These are phyloP conservation scores for Lipomyces sp. DNA, from an alignment of 805 yeast genomes.

Conservation along the genomic window DNA sequence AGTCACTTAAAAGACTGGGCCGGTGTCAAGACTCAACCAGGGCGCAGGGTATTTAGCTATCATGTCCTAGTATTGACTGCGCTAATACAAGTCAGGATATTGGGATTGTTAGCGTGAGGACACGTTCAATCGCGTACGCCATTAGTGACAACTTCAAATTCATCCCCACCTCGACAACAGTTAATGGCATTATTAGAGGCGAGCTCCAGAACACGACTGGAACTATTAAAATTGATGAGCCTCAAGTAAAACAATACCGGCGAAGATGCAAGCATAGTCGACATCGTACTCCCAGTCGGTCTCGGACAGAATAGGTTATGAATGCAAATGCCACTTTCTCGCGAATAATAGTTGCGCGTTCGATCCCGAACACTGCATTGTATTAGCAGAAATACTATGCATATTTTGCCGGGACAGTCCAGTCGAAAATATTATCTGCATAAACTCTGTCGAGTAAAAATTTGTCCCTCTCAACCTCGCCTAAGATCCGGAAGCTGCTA, in stretches of 20 bases:
- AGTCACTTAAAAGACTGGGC: slow-evolving; percentile 24
- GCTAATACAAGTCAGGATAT: not conserved
- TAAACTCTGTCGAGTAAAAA: slow-evolving; percentile 22
- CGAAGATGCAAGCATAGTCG: slow-evolving; percentile 17
- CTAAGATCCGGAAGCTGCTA: slow-evolving; percentile 28
- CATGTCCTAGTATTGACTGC: not conserved
- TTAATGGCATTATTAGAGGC: slow-evolving; percentile 23
- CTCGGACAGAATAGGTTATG: not conserved
- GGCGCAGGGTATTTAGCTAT: not conserved
- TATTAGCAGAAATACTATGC: not conserved
- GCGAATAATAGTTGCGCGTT: no score
- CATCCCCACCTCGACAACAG: slow-evolving; percentile 11
- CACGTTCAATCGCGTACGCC: slow-evolving; percentile 28
- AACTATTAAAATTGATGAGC: slow-evolving; percentile 23
- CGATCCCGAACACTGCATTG: no score
- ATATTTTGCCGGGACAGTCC: slow-evolving; percentile 39
- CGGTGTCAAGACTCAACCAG: not conserved
- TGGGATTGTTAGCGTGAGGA: slow-evolving; percentile 21
- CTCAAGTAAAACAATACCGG: slow-evolving; percentile 21
- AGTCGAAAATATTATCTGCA: slow-evolving; percentile 24
- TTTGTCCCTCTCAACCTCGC: slow-evolving; percentile 32
- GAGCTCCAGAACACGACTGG: slow-evolving; percentile 19
- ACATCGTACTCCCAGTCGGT: not conserved
- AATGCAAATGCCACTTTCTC: not conserved
- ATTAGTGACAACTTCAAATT: slow-evolving; percentile 27